Percentiles rank a stretch among this genome's conserved stretches.
These are phyloP conservation scores for Rhizopus microsporus DNA, from an alignment of 371 early-diverging fungal genomes.

Conservation along the genomic window DNA sequence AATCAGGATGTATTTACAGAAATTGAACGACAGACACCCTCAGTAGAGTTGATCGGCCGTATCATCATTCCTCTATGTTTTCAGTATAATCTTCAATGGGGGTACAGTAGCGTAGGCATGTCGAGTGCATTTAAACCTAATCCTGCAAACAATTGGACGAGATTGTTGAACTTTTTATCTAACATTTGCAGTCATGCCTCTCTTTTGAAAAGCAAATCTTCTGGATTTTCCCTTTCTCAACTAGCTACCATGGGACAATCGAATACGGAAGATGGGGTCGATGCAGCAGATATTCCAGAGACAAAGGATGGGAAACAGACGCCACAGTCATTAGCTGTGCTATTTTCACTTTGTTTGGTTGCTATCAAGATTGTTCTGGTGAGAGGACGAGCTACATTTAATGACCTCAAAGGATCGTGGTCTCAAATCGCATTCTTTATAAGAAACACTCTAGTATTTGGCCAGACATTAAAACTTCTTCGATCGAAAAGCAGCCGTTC, in stretches of 20 bases:
- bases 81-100: conserved; percentile 43
- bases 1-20: conserved; percentile 53
- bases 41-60: conserved; percentile 48
- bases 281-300: conserved; percentile 26
- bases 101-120: conserved; percentile 26
- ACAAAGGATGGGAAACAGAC: conserved; percentile 40
- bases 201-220: conserved; percentile 33
- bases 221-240: conserved; percentile 45
- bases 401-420: conserved; percentile 49
- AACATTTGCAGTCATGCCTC: conserved; percentile 43
- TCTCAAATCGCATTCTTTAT: conserved; percentile 42
- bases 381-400: conserved; percentile 45
- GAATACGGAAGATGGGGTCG: conserved; percentile 10
- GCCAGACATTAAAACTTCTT: conserved; percentile 26
- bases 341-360: conserved; percentile 50
- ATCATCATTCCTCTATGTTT: conserved; percentile 58
- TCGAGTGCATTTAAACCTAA: conserved; percentile 28
- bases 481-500: conserved; percentile 21
- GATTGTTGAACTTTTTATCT: conserved; percentile 38
- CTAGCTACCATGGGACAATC: conserved; percentile 25
- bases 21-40: conserved; percentile 46
- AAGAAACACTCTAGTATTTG: conserved; percentile 40
- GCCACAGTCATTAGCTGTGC: conserved; percentile 27
- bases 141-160: conserved; percentile 45
- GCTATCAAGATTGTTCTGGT: conserved; percentile 61